Evolutionary conservation across 805 yeast species (phyloP).

Genomic region (Groenewaldozyma salmanticensis): DNA sequence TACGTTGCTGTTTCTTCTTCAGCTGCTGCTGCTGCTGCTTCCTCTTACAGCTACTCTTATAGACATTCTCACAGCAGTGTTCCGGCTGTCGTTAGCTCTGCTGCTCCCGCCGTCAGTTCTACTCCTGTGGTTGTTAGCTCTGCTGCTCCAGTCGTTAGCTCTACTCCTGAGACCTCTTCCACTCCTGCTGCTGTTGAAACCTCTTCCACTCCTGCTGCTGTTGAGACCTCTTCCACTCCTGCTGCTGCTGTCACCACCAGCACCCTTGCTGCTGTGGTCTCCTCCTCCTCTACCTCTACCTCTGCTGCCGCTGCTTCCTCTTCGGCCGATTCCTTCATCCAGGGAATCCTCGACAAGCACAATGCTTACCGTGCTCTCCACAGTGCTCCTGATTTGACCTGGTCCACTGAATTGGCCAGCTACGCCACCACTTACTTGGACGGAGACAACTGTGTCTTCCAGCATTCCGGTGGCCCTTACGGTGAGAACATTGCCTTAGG

Average conservation of each 20-base stretch:
- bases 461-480: constrained; percentile 56
- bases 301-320: constrained; percentile 3
- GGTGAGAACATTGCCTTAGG: constrained; percentile 85
- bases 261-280: constrained; percentile 4
- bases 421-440: constrained; percentile 48
- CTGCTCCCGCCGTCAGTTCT: neutral
- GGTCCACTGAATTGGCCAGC: constrained; percentile 44
- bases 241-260: constrained; percentile 7
- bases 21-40: constrained; percentile 7
- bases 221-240: constrained; percentile 6
- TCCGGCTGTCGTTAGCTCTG: neutral
- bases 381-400: constrained; percentile 32
- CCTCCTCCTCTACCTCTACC: constrained; percentile 8
- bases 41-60: neutral
- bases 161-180: constrained; percentile 5
- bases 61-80: neutral
- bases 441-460: constrained; percentile 39
- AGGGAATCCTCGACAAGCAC: constrained; percentile 16
- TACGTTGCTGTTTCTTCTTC: constrained; percentile 6
- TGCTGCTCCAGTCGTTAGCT: neutral
- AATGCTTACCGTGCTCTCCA: constrained; percentile 21
- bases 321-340: constrained; percentile 10
- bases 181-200: constrained; percentile 2
- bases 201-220: constrained; percentile 8
- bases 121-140: neutral